phyloP scores from a whole-genome alignment of 2,329 filamentous ascomycete genomes.

The Cercospora zeina region DNA sequence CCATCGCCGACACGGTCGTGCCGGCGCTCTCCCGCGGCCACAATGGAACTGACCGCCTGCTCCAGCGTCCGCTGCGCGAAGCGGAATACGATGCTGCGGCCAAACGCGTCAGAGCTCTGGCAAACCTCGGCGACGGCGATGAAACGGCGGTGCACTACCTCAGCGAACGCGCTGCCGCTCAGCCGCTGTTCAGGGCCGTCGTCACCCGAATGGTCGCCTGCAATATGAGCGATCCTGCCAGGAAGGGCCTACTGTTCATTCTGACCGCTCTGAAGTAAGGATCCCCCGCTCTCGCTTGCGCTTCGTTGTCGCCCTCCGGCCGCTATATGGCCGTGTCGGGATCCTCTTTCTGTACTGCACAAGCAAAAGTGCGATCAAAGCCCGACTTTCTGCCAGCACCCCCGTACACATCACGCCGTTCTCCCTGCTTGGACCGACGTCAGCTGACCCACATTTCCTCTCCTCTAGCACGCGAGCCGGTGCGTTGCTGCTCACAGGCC shows the following conservation, averaged over 20 bases:
- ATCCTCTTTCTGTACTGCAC: background rate
- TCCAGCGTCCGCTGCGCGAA: conserved; percentile 32
- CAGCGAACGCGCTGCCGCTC: conserved; percentile 43
- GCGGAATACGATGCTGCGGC: conserved; percentile 52
- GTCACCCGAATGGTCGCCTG: conserved; percentile 52
- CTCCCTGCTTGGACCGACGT: background rate
- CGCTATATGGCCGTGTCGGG: background rate
- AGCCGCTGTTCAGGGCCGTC: conserved; percentile 56
- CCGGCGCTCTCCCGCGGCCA: conserved; percentile 54
- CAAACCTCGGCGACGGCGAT: conserved; percentile 49
- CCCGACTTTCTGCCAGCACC: conserved; percentile 23
- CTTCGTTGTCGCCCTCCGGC: background rate
- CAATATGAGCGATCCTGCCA: conserved; percentile 52
- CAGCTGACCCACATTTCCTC: conserved; percentile 23
- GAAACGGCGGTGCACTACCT: conserved; percentile 36
- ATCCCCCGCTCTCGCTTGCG: conserved; percentile 8
- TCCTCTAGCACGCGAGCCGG: conserved; percentile 59
- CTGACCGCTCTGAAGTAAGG: conserved; percentile 56
- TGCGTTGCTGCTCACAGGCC: conserved; percentile 67
- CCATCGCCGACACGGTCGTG: conserved; percentile 59
- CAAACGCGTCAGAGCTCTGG: conserved; percentile 49
- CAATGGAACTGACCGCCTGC: conserved; percentile 29
- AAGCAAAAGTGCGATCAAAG: background rate
- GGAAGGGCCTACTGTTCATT: conserved; percentile 53
- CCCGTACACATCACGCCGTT: conserved; percentile 21